Base-by-base conservation (phyloP, 441 rosid species). In the Heliophila coronopifolia region DNA sequence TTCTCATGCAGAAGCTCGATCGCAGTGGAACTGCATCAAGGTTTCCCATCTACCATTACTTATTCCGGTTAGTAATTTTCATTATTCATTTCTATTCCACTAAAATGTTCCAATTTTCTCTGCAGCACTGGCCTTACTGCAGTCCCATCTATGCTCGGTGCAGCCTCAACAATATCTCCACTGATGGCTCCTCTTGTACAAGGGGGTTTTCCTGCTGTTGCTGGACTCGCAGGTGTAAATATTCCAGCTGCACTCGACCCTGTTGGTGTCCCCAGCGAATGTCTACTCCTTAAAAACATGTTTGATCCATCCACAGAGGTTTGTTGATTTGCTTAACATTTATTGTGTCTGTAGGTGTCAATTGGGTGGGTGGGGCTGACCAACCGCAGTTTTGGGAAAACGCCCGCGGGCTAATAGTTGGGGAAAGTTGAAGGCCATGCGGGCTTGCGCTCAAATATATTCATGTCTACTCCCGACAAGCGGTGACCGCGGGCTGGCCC, bases 1-100 rank as follows among this genome's bases (percentile, higher is more conserved):
- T 73, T 58, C 77, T 92, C 62, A 92, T 92, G 95, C 85, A 69
- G 73, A 92, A 83, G 81, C 74, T 92, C 64, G 99, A 83, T 66
- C 94, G 92, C 23, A 78, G 84, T 68, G 94, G 94, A 68, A 73
- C 78, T 34, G 74, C 84, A 37, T 53, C 95, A 38, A 83, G 86
- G 99, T 92, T 72, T 58, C 27, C 24, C 2, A 9, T 17, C 3
- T 66, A 13, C 20, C 55, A 7, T 18, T 19, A 24, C 31, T 51
- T 39, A 5, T 66, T 19, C 46, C 6, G 22, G 19, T 59, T 14
- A 9, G 14, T 14, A 20, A 12, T 46, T 13, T 32, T 6, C 9
- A 1, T 19, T 12, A 9, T 23, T 43, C 38, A 22, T 28, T 20
- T 10, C 17, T 11, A 0, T 23, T 46, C 6, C 18, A 53, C 70